Evolutionary conservation across 2,329 filamentous ascomycete species (phyloP), one percentile per base, ranked within the genome.

Genomic region (Fusarium bactridioides): DNA sequence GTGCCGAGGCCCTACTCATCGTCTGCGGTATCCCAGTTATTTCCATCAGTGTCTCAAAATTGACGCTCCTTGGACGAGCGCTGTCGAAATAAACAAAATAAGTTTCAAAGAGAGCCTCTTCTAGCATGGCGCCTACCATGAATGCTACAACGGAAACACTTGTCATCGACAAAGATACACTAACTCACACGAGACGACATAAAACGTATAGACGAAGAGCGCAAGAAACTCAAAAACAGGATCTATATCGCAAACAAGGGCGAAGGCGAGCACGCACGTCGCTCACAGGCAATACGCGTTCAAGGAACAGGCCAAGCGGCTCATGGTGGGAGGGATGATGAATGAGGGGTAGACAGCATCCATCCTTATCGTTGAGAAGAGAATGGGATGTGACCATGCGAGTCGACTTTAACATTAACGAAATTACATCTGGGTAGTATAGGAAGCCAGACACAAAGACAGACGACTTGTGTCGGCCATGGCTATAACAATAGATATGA

Each of bases 381-480:
- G 43, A 10, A 27, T 53, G 13, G 50, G 19, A 21, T 21, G 18
- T 25, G 10, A n/a, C 23, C 13, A 37, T 25, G 12, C 10, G 50
- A 37, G 13, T 37, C 18, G 13, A 27, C 31, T 37, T 11, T 10
- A 9, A 9, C 7, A 12, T 21, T 27, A 6, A 27, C 4, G 10
- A 18, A 21, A 21, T 16, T 25, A 37, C 3, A 53, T 53, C 13
- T 27, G 19, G 2, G 23, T 3, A 16, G 23, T n/a, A n/a, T 4
- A 53, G 31, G 10, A 37, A 37, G 5, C 19, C 19, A 37, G 7
- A 2, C 2, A 21, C 18, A 12, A 19, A 27, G 33, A 53, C 13
- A 21, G 16, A 51, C 7, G 12, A 1, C 6, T 21, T 7, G 0
- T 13, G 2, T 8, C 0, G 7, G 10, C 13, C 13, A 37, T 53